Evolutionary conservation across 768 basidiomycete genomes (phyloP).

Genomic region (Candolleomyces eurysporus): DNA sequence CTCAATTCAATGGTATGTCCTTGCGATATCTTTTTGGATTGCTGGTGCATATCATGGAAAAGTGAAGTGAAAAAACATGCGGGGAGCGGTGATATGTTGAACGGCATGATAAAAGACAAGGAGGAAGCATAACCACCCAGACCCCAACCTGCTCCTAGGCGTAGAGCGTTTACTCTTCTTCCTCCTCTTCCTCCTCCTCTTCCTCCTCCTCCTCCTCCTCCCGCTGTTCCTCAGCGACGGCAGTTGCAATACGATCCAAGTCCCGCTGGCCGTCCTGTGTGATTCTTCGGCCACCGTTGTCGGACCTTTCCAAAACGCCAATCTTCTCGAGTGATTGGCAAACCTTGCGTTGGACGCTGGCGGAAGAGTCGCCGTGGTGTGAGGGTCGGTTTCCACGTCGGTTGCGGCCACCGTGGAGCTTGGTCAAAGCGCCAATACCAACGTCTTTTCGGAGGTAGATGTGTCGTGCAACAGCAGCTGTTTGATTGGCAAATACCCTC

Average conservation of each 20-base stretch:
- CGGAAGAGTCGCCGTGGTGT: conserved; percentile 85
- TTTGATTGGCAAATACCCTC: conserved; percentile 1
- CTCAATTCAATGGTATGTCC: not conserved
- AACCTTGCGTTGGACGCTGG: conserved; percentile 89
- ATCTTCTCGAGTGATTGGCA: conserved; percentile 99
- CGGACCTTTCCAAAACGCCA: conserved; percentile 91
- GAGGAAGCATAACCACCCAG: conserved; percentile 3
- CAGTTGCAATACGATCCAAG: conserved; percentile 90
- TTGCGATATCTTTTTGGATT: conserved; percentile 12
- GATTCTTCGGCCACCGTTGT: conserved; percentile 94
- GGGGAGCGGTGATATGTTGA: conserved; percentile 2
- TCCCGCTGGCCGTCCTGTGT: conserved; percentile 96
- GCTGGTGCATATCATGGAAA: conserved; percentile 9
- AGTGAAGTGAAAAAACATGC: conserved; percentile 6
- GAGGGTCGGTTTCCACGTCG: conserved; percentile 95
- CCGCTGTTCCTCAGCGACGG: conserved; percentile 76
- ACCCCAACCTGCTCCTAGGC: conserved; percentile 2
- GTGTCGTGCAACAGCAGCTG: conserved; percentile 96
- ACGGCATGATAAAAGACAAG: conserved; percentile 3
- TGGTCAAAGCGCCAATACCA: conserved; percentile 89
- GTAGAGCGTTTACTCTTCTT: conserved; percentile 44
- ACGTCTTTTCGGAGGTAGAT: conserved; percentile 99
- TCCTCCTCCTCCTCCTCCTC: conserved; percentile 76
- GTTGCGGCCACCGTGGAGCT: conserved; percentile 96
- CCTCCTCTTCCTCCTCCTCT: conserved; percentile 65